A percentile compares a stretch with the other conserved stretches of the same genome.
These are phyloP conservation scores for Thermoascus crustaceus DNA, from an alignment of 2,329 filamentous ascomycete genomes.

Conservation along the genomic window DNA sequence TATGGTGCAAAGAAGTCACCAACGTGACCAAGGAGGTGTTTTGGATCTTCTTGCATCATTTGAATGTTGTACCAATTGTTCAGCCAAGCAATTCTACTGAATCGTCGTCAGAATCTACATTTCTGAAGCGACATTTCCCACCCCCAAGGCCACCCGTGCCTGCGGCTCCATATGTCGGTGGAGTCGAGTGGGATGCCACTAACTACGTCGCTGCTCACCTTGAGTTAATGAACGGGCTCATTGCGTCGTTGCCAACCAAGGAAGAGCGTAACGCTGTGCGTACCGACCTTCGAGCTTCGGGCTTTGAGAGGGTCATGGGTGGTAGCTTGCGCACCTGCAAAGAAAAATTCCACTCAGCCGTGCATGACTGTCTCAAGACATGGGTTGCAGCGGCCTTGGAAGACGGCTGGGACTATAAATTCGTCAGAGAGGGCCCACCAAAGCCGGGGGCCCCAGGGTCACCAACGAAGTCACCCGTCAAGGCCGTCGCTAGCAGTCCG, in stretches of 20 bases:
- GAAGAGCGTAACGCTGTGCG: constrained; percentile 70
- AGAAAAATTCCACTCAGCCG: constrained; percentile 90
- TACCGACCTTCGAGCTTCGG: constrained; percentile 68
- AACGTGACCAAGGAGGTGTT: constrained; percentile 97
- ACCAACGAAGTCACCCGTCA: constrained; percentile 42
- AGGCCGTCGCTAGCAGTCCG: constrained; percentile 24
- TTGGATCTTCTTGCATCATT: constrained; percentile 95
- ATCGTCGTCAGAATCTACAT: constrained; percentile 15
- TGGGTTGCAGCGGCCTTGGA: constrained; percentile 84
- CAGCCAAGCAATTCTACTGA: constrained; percentile 25
- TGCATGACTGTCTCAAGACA: constrained; percentile 79
- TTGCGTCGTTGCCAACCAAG: constrained; percentile 66
- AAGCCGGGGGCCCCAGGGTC: constrained; percentile 28
- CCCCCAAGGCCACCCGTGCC: constrained; percentile 80
- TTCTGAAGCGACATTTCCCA: constrained; percentile 63
- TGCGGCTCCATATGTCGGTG: constrained; percentile 90
- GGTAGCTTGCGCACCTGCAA: constrained; percentile 82
- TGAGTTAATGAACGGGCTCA: constrained; percentile 82
- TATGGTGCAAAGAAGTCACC: constrained; percentile 88
- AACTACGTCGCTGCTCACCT: constrained; percentile 91
- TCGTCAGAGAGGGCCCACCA: constrained; percentile 55
- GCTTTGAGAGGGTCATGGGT: constrained; percentile 86
- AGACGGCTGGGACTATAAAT: constrained; percentile 77
- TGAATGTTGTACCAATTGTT: constrained; percentile 66
- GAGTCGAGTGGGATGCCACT: constrained; percentile 97